Evolutionary conservation across 2,329 filamentous ascomycete species (phyloP).

Genomic region (Chaetomium sp.): DNA sequence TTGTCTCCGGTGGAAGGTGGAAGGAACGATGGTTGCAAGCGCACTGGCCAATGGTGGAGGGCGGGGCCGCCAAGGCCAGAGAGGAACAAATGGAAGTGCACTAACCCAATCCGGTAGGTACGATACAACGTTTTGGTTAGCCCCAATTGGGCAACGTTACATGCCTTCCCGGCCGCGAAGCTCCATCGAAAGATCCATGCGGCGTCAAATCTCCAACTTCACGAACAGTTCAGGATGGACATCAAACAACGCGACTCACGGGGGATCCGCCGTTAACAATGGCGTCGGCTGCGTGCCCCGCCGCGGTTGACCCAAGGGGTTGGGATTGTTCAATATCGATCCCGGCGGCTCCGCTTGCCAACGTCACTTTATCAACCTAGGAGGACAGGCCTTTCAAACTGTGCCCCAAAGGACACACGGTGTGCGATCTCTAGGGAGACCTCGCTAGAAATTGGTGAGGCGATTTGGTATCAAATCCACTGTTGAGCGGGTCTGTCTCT

Average conservation of each 20-base stretch:
- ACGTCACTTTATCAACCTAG: neutral
- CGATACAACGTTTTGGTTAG: slow-evolving; percentile 7
- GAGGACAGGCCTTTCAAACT: neutral
- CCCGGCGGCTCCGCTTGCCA: neutral
- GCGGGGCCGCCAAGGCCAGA: neutral
- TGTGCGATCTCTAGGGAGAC: no score
- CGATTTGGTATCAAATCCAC: neutral
- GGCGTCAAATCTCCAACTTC: neutral
- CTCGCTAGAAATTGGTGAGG: no score
- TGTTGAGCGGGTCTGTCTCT: no score
- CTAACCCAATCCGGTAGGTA: slow-evolving; percentile 14
- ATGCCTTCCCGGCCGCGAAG: slow-evolving; percentile 8
- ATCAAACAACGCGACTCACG: neutral
- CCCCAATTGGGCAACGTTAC: slow-evolving; percentile 22
- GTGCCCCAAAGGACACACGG: no score
- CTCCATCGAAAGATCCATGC: neutral
- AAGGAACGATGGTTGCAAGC: neutral
- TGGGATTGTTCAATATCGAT: neutral
- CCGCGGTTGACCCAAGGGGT: neutral
- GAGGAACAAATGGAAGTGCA: neutral
- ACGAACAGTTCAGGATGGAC: neutral
- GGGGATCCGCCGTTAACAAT: neutral
- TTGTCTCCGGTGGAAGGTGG: neutral
- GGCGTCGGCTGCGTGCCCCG: neutral
- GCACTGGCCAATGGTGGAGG: neutral